Percentiles rank a stretch among this genome's conserved stretches.
Conservation (phyloP, 2,329 filamentous ascomycete species). For the Talaromyces sp. region DNA sequence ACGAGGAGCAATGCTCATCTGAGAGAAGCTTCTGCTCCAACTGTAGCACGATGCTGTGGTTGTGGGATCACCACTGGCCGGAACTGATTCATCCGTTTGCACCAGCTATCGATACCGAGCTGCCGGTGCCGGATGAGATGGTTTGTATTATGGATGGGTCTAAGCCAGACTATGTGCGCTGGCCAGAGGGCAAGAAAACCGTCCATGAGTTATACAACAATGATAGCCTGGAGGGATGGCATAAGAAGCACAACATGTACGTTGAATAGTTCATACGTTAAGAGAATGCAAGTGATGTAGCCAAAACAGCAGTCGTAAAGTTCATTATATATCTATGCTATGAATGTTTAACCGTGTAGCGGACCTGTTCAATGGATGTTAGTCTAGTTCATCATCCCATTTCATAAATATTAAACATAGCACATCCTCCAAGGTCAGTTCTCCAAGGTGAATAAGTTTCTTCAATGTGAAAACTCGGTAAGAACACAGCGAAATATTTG, state of each 20-base stretch:
- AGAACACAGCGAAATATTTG: conserved; percentile 59
- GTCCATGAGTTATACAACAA: conserved; percentile 33
- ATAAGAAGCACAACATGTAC: conserved; percentile 37
- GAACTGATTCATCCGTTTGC: conserved; percentile 47
- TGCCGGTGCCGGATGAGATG: conserved; percentile 42
- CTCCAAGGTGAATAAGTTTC: conserved; percentile 60
- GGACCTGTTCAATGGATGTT: conserved; percentile 12
- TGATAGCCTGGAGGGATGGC: conserved; percentile 41
- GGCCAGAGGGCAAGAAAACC: conserved; percentile 43
- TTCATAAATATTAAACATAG: background rate
- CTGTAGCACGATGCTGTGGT: conserved; percentile 44
- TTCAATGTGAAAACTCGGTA: conserved; percentile 54
- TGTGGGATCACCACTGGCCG: conserved; percentile 43
- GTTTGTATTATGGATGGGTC: conserved; percentile 40
- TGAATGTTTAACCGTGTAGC: background rate
- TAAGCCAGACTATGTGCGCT: conserved; percentile 42
- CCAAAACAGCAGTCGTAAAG: background rate
- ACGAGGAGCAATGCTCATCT: conserved; percentile 33
- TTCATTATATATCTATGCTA: background rate
- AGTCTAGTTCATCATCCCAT: conserved; percentile 13
- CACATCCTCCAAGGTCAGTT: conserved; percentile 44
- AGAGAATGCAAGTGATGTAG: background rate
- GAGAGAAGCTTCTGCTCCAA: conserved; percentile 44
- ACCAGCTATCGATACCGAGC: conserved; percentile 43
- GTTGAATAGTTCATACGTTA: conserved; percentile 19